Base-by-base conservation (phyloP, 202 grass and related monocot species). In the Saccharum hybrid region DNA sequence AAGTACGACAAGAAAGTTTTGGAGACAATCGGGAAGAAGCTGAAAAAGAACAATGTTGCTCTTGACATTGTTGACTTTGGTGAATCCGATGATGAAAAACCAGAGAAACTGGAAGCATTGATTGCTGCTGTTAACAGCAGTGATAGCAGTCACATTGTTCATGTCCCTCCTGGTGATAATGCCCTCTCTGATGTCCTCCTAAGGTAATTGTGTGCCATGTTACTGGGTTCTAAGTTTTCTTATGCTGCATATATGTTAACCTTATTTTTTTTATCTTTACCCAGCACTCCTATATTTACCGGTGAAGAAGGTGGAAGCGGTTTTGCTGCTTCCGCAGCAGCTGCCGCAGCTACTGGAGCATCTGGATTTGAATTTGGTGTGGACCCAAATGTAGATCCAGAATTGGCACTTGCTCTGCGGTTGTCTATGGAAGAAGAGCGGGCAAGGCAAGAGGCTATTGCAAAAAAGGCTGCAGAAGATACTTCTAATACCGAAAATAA, bases 351-450 rank as follows among this genome's bases (percentile, higher is more conserved):
- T 72, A 91, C 93, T 74, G 87, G 85, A 63, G 85, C 94, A 81
- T 30, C 90, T 86, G 96, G 96, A 40, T 99, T 90, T 81, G 97
- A 99, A 54, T 99, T 99, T 88, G 97, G 91, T 28, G 97, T 99
- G 46, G 97, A 99, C 86, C 97, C 97, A 71, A 99, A 99, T 88
- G 67, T 94, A 61, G 97, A 99, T 79, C 97, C 97, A 34, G 97
- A 99, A 37, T 84, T 99, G 88, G 97, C 91, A 34, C 86, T 99
- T 49, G 93, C 93, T 28, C 82, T 99, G 64, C 88, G 93, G 69
- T 80, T 99, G 60, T 99, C 97, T 51, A 99, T 99, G 97, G 93
- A 99, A 82, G 97, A 99, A 75, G 97, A 99, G 74, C 79, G 97
- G 63, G 97, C 93, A 68, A 92, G 97, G 57, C 97, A 94, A 82